Conservation (phyloP, 1,284 basidiomycete species). For the Ceratobasidium papillatum region DNA sequence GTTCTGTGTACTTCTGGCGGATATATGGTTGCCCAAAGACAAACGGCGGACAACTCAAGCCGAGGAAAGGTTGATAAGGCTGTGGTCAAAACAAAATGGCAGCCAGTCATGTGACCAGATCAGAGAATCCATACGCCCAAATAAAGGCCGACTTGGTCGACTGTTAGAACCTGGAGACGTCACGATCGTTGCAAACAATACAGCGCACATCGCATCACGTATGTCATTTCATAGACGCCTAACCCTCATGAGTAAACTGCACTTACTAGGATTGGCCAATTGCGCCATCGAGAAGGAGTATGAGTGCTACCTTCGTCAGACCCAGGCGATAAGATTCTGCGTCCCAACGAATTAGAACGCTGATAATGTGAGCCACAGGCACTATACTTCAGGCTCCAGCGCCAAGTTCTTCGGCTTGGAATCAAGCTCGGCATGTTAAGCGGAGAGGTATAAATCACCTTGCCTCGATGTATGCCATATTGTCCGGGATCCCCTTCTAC, state of each 20-base stretch:
- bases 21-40: too few species aligned
- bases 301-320: not conserved
- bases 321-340: not conserved
- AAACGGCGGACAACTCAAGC: not conserved
- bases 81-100: not conserved
- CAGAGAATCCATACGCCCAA: not conserved
- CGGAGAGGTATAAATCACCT: constrained; percentile 8
- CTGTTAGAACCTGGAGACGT: not conserved
- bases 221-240: not conserved
- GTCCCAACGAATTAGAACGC: not conserved
- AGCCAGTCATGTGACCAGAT: not conserved
- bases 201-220: not conserved
- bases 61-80: not conserved
- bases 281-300: constrained; percentile 36
- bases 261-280: not conserved
- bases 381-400: not conserved
- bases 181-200: not conserved
- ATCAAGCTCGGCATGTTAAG: constrained; percentile 9
- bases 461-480: not conserved
- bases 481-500: not conserved
- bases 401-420: constrained; percentile 4
- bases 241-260: not conserved
- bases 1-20: too few species aligned
- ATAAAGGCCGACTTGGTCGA: not conserved
- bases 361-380: not conserved